A percentile compares a stretch with the other conserved stretches of the same genome.
These are phyloP conservation scores for Sclerotiophoma versabilis DNA, from an alignment of 2,329 filamentous ascomycete species.

Conservation along the genomic window DNA sequence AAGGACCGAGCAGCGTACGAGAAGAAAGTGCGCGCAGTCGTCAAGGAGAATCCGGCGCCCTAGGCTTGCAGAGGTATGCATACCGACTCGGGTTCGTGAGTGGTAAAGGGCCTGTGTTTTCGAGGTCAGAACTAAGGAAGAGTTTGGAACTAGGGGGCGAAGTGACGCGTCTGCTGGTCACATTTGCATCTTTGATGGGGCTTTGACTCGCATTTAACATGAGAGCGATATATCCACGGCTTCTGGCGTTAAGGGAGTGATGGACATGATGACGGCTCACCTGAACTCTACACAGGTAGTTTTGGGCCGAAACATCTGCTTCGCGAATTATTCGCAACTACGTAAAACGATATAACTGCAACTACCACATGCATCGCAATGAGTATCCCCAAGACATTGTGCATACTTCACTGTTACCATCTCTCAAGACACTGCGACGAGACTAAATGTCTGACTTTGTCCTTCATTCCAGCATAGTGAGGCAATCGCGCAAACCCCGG, in stretches of 20 bases:
- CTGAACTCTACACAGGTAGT: conserved; percentile 1
- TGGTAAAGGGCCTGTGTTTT: too few species aligned
- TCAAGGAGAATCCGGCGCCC: conserved; percentile 85
- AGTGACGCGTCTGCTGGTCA: neutral
- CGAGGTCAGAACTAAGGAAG: neutral
- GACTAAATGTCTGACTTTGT: too few species aligned
- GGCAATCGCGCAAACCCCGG: conserved; percentile 11
- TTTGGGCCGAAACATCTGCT: neutral
- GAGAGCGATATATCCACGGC: conserved; percentile 9
- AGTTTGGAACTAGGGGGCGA: neutral
- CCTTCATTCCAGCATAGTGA: conserved; percentile 3
- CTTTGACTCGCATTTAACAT: neutral
- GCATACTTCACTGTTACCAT: too few species aligned
- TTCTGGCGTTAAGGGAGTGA: conserved; percentile 15
- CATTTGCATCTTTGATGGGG: neutral
- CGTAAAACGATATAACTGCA: neutral
- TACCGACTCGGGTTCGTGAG: too few species aligned
- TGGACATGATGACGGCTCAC: conserved; percentile 6
- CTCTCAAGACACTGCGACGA: too few species aligned
- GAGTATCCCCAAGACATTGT: too few species aligned
- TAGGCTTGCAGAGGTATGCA: conserved; percentile 42
- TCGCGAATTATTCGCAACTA: neutral
- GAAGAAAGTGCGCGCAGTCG: conserved; percentile 82
- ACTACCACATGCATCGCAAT: neutral
- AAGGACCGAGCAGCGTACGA: conserved; percentile 88